Percentiles rank a stretch among this genome's conserved stretches.
phyloP scores from a whole-genome alignment of 805 yeast species.

The Scheffersomyces ergatensis region DNA sequence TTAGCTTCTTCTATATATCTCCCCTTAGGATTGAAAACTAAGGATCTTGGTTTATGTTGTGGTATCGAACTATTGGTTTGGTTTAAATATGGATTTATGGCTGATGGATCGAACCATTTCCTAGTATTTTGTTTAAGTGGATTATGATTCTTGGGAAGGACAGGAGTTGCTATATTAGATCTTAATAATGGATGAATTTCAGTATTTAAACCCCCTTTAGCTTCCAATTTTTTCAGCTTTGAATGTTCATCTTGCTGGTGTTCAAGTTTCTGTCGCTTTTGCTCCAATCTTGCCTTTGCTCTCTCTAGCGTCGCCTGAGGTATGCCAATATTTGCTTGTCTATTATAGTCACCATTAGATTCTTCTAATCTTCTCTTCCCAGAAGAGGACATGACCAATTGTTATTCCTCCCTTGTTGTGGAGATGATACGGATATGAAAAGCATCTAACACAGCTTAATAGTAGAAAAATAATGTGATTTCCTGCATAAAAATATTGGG shows the following conservation, averaged over 20 bases:
- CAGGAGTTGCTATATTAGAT: constrained; percentile 21
- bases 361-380: neutral
- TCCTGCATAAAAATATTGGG: too few relatives aligned
- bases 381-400: neutral
- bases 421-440: too few relatives aligned
- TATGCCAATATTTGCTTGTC: neutral
- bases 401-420: too few relatives aligned
- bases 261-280: neutral
- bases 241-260: neutral
- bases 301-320: constrained; percentile 1
- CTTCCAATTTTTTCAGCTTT: neutral
- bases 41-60: constrained; percentile 28
- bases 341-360: neutral
- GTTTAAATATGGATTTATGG: constrained; percentile 38
- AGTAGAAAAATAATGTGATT: too few relatives aligned
- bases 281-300: constrained; percentile 3
- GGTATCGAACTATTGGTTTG: constrained; percentile 13
- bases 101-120: constrained; percentile 28
- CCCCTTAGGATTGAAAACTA: constrained; percentile 61
- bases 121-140: constrained; percentile 27
- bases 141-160: constrained; percentile 22
- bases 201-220: constrained; percentile 27
- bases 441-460: too few relatives aligned
- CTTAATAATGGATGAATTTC: constrained; percentile 38
- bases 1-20: constrained; percentile 57